A percentile compares a stretch with the other conserved stretches of the same genome.
Conservation (phyloP, 352 stramenopile species). For the Hyaloperonospora brassicae region DNA sequence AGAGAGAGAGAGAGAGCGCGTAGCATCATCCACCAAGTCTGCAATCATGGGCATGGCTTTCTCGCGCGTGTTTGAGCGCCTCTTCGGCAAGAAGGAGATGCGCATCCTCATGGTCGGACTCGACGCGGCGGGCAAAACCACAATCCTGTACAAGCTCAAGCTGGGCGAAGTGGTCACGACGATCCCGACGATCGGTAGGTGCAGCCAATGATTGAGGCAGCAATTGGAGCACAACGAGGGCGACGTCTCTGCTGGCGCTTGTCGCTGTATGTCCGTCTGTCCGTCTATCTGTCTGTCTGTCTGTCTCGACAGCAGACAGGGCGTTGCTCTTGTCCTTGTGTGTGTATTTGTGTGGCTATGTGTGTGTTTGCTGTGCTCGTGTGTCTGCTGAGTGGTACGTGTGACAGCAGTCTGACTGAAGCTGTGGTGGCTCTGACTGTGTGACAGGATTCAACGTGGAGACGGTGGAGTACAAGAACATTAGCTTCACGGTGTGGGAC, state of each 20-base stretch:
- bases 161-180: conserved; percentile 94
- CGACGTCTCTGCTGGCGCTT: not conserved
- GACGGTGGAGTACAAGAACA: conserved; percentile 99
- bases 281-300: too few species aligned
- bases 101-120: conserved; percentile 99
- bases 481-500: conserved; percentile 99
- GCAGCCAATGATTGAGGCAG: not conserved
- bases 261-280: too few species aligned
- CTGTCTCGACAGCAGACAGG: not conserved
- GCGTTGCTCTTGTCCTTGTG: not conserved
- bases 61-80: conserved; percentile 93
- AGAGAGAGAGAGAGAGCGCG: not conserved
- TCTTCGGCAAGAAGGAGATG: conserved; percentile 99
- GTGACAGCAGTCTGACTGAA: not conserved
- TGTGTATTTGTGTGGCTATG: not conserved
- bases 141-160: conserved; percentile 95
- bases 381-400: too few species aligned
- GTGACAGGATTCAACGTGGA: conserved; percentile 96
- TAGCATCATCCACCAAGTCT: conserved; percentile 8
- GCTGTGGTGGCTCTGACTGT: conserved; percentile 1
- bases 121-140: conserved; percentile 99
- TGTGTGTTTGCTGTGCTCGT: too few species aligned
- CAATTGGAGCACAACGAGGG: not conserved
- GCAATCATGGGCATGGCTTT: conserved; percentile 97
- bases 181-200: conserved; percentile 94